Conservation (phyloP, 2,329 filamentous ascomycete genomes). For the Aureobasidium vineae region DNA sequence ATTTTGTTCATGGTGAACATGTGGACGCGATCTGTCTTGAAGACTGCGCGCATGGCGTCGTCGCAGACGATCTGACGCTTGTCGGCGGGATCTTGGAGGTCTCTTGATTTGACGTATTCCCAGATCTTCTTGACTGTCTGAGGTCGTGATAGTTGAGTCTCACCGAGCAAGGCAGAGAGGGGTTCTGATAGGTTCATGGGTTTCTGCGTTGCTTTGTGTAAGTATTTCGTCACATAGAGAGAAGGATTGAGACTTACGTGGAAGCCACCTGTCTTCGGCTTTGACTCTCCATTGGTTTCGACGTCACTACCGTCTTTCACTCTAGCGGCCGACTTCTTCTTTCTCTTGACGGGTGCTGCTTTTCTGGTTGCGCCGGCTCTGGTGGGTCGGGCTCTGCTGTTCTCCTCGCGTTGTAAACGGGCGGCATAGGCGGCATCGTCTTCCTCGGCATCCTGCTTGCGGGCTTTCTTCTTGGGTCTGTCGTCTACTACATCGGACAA, state of each 20-base stretch:
- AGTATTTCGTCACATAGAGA: not conserved
- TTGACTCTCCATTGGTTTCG: constrained; percentile 54
- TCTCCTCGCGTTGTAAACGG: constrained; percentile 88
- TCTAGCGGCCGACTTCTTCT: constrained; percentile 71
- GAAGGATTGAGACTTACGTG: constrained; percentile 57
- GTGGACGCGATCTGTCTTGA: constrained; percentile 85
- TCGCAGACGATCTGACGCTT: constrained; percentile 93
- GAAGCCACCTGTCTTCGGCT: constrained; percentile 82
- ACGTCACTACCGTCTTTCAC: constrained; percentile 80
- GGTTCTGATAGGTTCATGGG: constrained; percentile 71
- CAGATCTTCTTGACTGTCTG: constrained; percentile 96
- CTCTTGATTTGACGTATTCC: constrained; percentile 86
- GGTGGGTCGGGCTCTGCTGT: constrained; percentile 62
- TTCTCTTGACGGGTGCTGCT: constrained; percentile 60
- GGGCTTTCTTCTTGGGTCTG: constrained; percentile 55
- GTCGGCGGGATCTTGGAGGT: constrained; percentile 86
- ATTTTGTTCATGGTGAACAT: constrained; percentile 99
- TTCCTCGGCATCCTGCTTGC: constrained; percentile 65
- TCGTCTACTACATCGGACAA: constrained; percentile 44
- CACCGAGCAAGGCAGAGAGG: constrained; percentile 67
- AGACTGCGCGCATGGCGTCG: constrained; percentile 84
- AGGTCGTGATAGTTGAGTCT: constrained; percentile 79
- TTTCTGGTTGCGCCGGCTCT: constrained; percentile 66
- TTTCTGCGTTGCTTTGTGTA: constrained; percentile 49
- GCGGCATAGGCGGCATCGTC: constrained; percentile 86